Percentiles rank a stretch among this genome's conserved stretches.
Conservation (phyloP, 805 yeast species). For the Candida ortonii region DNA sequence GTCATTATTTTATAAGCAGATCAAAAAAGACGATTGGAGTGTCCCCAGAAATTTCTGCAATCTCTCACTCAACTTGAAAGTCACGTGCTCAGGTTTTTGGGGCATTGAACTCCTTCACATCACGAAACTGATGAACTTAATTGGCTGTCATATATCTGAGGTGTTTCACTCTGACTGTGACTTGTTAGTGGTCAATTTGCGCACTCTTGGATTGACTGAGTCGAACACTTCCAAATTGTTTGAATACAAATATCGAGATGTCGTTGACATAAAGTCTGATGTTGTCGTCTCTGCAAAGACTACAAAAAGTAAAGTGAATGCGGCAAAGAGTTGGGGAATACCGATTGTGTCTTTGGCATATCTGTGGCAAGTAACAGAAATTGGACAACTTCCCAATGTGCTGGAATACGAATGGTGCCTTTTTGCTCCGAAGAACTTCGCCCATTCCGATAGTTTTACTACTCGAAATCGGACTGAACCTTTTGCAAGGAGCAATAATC, state of each 20-base stretch:
- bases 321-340: conserved; percentile 54
- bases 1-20: conserved; percentile 19
- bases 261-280: conserved; percentile 16
- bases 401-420: conserved; percentile 54
- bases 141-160: conserved; percentile 52
- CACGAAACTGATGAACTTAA: conserved; percentile 53
- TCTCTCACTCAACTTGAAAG: conserved; percentile 34
- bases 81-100: conserved; percentile 30
- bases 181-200: conserved; percentile 52
- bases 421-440: conserved; percentile 36
- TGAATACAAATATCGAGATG: conserved; percentile 35
- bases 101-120: conserved; percentile 31
- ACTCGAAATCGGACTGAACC: no score
- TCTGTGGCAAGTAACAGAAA: conserved; percentile 49
- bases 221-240: conserved; percentile 43
- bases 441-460: neutral
- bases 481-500: no score
- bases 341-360: conserved; percentile 58
- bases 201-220: conserved; percentile 41
- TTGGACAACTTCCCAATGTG: conserved; percentile 39
- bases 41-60: conserved; percentile 22
- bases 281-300: conserved; percentile 30
- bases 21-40: conserved; percentile 29
- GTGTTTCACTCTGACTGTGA: conserved; percentile 51
- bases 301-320: conserved; percentile 52